These are phyloP conservation scores for Metarhizium brunneum DNA, from an alignment of 2,329 filamentous ascomycete species.

Conservation along the genomic window DNA sequence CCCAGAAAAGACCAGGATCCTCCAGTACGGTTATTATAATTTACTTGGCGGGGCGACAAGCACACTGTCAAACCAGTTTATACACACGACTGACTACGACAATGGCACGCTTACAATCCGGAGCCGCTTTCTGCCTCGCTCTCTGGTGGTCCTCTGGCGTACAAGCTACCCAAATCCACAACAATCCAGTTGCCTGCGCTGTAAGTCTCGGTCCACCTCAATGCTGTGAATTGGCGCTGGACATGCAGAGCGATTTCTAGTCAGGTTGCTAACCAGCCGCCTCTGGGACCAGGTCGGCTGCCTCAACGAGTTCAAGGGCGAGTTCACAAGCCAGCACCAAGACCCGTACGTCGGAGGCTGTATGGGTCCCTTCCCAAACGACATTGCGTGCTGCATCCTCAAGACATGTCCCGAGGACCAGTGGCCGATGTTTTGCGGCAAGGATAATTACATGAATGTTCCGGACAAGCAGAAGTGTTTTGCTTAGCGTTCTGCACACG, in stretches of 20 bases:
- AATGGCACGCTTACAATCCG: neutral
- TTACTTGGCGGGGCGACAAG: too few relatives aligned
- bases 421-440: neutral
- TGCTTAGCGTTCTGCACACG: neutral
- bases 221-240: neutral
- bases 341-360: neutral
- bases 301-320: neutral
- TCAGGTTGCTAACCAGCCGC: neutral
- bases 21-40: too few relatives aligned
- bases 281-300: neutral
- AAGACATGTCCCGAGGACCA: neutral
- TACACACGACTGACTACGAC: constrained; percentile 1
- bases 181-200: neutral
- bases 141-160: constrained; percentile 8
- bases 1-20: too few relatives aligned
- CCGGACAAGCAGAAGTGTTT: neutral
- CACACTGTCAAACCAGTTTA: too few relatives aligned
- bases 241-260: neutral
- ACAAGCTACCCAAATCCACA: neutral
- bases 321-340: neutral
- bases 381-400: neutral
- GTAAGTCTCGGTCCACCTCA: neutral
- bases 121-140: neutral
- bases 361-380: neutral
- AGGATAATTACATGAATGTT: neutral